phyloP scores from a whole-genome alignment of 495 filamentous ascomycete genomes.

The Penicillium atrosanguineum region DNA sequence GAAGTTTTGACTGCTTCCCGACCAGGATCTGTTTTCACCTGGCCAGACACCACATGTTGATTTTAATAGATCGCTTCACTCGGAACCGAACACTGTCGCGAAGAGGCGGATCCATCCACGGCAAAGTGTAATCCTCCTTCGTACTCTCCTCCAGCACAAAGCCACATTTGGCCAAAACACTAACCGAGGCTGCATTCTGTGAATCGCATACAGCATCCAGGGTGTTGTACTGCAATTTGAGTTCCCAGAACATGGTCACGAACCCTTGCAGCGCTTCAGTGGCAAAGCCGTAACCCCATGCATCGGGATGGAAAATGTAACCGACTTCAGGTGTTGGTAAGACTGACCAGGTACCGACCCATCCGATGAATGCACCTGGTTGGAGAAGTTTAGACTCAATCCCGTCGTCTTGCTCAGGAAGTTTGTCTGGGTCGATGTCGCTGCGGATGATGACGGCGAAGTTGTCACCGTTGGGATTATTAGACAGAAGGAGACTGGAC shows the following conservation, averaged over 20 bases:
- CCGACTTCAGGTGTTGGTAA: slow-evolving; percentile 26
- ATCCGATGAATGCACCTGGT: slow-evolving; percentile 7
- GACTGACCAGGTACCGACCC: slow-evolving; percentile 12
- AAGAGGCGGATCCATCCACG: slow-evolving; percentile 19
- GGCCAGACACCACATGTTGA: background rate
- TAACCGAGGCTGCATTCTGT: slow-evolving; percentile 16
- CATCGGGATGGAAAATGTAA: slow-evolving; percentile 25
- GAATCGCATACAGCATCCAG: slow-evolving; percentile 16
- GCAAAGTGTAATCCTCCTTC: slow-evolving; percentile 18
- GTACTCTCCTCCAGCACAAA: slow-evolving; percentile 15
- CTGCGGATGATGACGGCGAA: slow-evolving; percentile 17
- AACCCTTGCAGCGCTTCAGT: slow-evolving; percentile 29
- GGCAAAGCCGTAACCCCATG: slow-evolving; percentile 32
- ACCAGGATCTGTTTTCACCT: background rate
- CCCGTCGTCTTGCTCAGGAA: background rate
- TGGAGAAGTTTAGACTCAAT: background rate
- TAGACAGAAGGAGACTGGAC: slow-evolving; percentile 9
- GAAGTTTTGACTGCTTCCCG: too few species aligned
- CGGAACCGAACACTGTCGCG: slow-evolving; percentile 7
- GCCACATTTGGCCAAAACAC: slow-evolving; percentile 22
- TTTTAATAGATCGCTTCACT: background rate
- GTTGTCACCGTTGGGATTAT: slow-evolving; percentile 18
- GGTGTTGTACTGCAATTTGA: slow-evolving; percentile 18
- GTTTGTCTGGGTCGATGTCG: background rate
- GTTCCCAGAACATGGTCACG: slow-evolving; percentile 24